Percentiles rank a stretch among this genome's conserved stretches.
Conservation (phyloP, 2,329 filamentous ascomycete species). For the Penicillium griseofulvum region DNA sequence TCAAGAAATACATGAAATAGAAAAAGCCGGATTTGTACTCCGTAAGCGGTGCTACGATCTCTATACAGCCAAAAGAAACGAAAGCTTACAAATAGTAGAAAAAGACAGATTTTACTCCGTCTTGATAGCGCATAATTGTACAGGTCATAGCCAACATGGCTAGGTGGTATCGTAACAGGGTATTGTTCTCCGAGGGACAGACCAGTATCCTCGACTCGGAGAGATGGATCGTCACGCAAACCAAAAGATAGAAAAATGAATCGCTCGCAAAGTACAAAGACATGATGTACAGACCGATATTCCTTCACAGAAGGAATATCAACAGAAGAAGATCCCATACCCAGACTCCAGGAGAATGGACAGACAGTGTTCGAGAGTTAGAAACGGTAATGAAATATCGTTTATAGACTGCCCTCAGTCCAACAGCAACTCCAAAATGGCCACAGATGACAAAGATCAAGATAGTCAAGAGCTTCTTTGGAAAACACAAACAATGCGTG, state of each 20-base stretch:
- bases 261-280: conserved; percentile 4
- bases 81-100: not conserved
- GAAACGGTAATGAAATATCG: conserved; percentile 14
- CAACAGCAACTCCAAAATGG: conserved; percentile 12
- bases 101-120: not conserved
- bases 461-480: not conserved
- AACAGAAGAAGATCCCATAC: not conserved
- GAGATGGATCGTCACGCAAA: conserved; percentile 1
- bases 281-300: conserved; percentile 10
- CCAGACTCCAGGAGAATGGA: conserved; percentile 1
- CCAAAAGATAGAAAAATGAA: not conserved
- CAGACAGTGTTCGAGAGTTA: not conserved
- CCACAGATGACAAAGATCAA: conserved; percentile 4
- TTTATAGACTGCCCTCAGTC: conserved; percentile 18
- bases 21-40: too few relatives aligned
- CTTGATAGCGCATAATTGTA: conserved; percentile 3
- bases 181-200: conserved; percentile 5
- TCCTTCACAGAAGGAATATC: conserved; percentile 5
- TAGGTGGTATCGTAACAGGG: conserved; percentile 11
- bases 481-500: not conserved
- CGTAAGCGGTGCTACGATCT: too few relatives aligned
- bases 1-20: too few relatives aligned
- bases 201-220: conserved; percentile 2
- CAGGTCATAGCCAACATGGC: conserved; percentile 8
- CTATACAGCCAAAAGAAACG: not conserved